Evolutionary conservation across 1,139 yeast species (phyloP).

Genomic region (Hyphopichia khmerensis): DNA sequence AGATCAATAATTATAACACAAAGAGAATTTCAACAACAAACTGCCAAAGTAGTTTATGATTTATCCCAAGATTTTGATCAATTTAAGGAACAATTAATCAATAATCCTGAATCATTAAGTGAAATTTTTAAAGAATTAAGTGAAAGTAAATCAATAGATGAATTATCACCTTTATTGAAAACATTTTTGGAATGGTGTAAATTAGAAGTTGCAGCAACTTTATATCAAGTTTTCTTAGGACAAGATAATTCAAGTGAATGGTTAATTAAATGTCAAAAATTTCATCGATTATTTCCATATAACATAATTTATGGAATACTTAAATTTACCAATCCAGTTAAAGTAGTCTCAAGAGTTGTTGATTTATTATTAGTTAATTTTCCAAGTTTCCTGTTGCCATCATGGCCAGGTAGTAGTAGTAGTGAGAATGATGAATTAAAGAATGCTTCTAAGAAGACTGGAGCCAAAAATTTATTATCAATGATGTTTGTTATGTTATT

Average conservation of each 20-base stretch:
- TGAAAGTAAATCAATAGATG: constrained; percentile 47
- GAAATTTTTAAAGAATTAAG: constrained; percentile 66
- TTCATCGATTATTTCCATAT: constrained; percentile 80
- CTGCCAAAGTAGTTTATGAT: constrained; percentile 40
- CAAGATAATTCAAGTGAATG: constrained; percentile 77
- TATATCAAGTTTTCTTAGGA: constrained; percentile 76
- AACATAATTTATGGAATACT: constrained; percentile 70
- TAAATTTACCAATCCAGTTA: constrained; percentile 81
- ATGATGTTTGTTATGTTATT: constrained; percentile 70
- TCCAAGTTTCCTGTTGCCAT: constrained; percentile 29
- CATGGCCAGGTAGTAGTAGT: constrained; percentile 16
- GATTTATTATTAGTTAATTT: constrained; percentile 81
- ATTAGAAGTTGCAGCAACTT: constrained; percentile 78
- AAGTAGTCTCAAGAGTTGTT: constrained; percentile 72
- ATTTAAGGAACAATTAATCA: constrained; percentile 52
- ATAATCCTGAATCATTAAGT: constrained; percentile 48
- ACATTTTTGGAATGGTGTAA: constrained; percentile 80
- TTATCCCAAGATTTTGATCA: constrained; percentile 52
- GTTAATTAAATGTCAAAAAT: constrained; percentile 61
- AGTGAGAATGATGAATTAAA: constrained; percentile 8
- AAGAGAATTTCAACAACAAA: constrained; percentile 68
- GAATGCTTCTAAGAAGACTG: constrained; percentile 36
- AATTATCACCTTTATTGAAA: constrained; percentile 65
- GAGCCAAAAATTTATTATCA: constrained; percentile 61
- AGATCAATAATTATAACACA: constrained; percentile 61